Evolutionary conservation across 2,329 filamentous ascomycete species (phyloP), one percentile per base, ranked within the genome.

Genomic region (Sordariomycetes sp.): DNA sequence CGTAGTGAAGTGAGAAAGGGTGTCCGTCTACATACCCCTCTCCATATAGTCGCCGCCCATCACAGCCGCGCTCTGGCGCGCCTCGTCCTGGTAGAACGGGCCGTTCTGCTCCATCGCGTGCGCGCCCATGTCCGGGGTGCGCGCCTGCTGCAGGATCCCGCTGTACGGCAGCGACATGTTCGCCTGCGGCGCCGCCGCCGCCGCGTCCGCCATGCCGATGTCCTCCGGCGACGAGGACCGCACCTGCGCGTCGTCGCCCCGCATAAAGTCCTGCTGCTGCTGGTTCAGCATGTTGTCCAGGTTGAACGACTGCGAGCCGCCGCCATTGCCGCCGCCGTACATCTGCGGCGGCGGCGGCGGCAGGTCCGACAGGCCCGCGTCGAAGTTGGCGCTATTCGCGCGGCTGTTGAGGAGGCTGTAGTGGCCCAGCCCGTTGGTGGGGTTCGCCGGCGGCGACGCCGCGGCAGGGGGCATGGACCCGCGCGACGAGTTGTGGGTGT

Each of bases 161-260:
- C 37, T n/a, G 8, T 50, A 50, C 8, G 46, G 22, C 46, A 50
- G 22, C 6, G 46, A 24, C 20, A 50, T 6, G 20, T 22, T 53
- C 34, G 64, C 51, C 59, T 70, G 28, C 40, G 50, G 65, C 65
- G 70, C 68, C 7, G 67, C 65, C 65, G 70, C 68, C 7, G 67
- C 65, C 3, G 67, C 62, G 54, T 72, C 71, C 10, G 62, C 60
- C 71, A 72, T 72, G 34, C 70, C 66, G n/a, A 72, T 65, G 40
- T 72, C 69, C n/a, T 71, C 68, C 6, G 66, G 59, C 40, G 64
- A 62, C 48, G 63, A 65, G 57, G 65, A 65, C 32, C 69, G 64
- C n/a, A 72, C 63, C 50, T 68, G 65, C 48, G 72, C 61, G 53
- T 71, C 71, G 53, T 72, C 71, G 3, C 70, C 67, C n/a, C 72